Conservation (phyloP, 169 alveolate species). For the Plasmodium vivax region DNA sequence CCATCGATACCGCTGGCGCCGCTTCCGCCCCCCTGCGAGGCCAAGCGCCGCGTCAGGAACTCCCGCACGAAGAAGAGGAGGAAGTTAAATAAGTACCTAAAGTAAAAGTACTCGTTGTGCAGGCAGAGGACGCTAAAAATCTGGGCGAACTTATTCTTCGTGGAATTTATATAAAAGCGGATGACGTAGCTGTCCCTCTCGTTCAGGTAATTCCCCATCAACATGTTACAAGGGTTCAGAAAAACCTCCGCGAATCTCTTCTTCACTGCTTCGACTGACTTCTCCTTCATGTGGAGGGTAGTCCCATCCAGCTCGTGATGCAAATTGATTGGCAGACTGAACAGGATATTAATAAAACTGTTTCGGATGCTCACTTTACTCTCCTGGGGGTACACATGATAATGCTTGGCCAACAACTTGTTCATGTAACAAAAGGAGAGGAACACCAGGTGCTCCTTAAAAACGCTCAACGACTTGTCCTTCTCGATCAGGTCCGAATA, state of each 20-base stretch:
- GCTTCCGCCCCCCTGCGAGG: not conserved
- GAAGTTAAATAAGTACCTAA: slow-evolving; percentile 34
- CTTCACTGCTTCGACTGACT: slow-evolving; percentile 14
- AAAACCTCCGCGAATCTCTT: not conserved
- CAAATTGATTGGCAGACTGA: slow-evolving; percentile 9
- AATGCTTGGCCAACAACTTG: slow-evolving; percentile 20
- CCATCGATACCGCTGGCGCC: not conserved
- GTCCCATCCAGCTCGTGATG: slow-evolving; percentile 16
- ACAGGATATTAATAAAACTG: slow-evolving; percentile 33
- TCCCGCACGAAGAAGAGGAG: slow-evolving; percentile 18
- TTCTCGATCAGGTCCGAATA: slow-evolving; percentile 4
- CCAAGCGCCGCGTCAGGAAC: not conserved
- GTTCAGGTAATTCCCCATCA: not conserved
- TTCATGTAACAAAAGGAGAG: slow-evolving; percentile 56
- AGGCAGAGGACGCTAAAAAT: slow-evolving; percentile 60
- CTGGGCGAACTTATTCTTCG: slow-evolving; percentile 39
- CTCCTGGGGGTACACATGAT: slow-evolving; percentile 9
- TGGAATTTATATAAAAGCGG: slow-evolving; percentile 2
- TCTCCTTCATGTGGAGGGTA: slow-evolving; percentile 18
- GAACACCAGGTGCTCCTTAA: slow-evolving; percentile 33
- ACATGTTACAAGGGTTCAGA: not conserved
- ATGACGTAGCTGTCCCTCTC: slow-evolving; percentile 4
- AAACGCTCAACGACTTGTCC: not conserved
- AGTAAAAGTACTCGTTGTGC: slow-evolving; percentile 28
- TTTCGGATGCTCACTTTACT: slow-evolving; percentile 40